phyloP scores from a whole-genome alignment of 225 moss, liverwort and hornwort species.

The Sphagnum tenellum region DNA sequence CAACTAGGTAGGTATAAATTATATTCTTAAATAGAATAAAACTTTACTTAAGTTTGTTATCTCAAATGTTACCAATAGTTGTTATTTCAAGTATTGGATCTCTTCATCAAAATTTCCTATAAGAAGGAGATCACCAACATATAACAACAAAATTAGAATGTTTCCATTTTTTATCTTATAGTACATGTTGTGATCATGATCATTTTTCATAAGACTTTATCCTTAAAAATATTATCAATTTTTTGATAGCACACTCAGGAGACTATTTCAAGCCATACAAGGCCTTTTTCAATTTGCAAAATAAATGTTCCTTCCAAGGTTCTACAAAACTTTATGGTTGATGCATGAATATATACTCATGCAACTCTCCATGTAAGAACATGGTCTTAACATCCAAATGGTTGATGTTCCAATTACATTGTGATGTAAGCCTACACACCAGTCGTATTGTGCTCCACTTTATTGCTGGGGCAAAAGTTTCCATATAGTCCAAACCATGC shows the following conservation, averaged over 20 bases:
- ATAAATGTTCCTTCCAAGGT: not conserved
- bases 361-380: conserved; percentile 6
- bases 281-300: conserved; percentile 5
- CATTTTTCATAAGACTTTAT: not conserved
- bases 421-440: not conserved
- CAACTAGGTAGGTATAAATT: not conserved
- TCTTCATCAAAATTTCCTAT: not conserved
- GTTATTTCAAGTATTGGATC: not conserved
- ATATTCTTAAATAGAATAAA: not conserved
- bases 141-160: not conserved
- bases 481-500: not conserved
- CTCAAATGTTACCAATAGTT: not conserved
- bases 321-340: conserved; percentile 1
- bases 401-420: not conserved
- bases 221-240: not conserved
- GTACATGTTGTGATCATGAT: conserved; percentile 2
- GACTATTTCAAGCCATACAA: conserved; percentile 6
- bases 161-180: not conserved
- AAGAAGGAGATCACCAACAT: conserved; percentile 1
- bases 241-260: not conserved
- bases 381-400: conserved; percentile 7
- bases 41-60: not conserved
- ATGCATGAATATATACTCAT: conserved; percentile 6
- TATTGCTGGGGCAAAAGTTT: conserved; percentile 3
- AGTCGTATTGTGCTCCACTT: conserved; percentile 2